Conservation (phyloP, 148 eudicot species). For the Fagopyrum homotropicum region DNA sequence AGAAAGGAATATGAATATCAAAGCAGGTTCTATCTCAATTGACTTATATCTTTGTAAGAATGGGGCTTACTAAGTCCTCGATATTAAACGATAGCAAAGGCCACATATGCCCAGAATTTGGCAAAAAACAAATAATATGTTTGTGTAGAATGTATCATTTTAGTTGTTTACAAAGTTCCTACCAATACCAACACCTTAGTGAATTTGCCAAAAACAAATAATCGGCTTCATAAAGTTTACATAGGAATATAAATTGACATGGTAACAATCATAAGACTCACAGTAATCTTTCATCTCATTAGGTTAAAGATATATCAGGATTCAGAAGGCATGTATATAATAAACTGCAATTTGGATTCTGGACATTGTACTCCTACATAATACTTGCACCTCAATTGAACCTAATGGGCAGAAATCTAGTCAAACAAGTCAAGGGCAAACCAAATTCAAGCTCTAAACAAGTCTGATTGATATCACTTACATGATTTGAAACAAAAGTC, state of each 20-base stretch:
- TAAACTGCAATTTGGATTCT: background rate
- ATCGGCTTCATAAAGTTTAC: background rate
- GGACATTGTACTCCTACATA: background rate
- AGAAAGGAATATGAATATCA: background rate
- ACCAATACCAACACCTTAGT: background rate
- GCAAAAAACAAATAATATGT: background rate
- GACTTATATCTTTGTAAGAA: background rate
- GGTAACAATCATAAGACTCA: background rate
- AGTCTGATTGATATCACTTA: conserved; percentile 24
- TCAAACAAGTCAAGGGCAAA: background rate
- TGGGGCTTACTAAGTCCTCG: background rate
- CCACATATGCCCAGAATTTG: background rate
- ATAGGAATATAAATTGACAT: background rate
- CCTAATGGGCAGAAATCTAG: background rate
- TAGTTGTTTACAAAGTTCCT: background rate
- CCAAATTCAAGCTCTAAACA: background rate
- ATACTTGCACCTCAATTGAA: background rate
- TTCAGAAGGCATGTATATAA: background rate
- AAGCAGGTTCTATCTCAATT: background rate
- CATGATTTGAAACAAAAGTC: conserved; percentile 90
- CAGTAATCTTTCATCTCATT: background rate
- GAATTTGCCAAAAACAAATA: too few species aligned
- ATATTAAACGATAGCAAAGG: background rate
- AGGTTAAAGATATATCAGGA: background rate
- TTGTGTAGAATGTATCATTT: background rate